Evolutionary conservation across 345 rosid species (phyloP).

Genomic region (Salix udensis): DNA sequence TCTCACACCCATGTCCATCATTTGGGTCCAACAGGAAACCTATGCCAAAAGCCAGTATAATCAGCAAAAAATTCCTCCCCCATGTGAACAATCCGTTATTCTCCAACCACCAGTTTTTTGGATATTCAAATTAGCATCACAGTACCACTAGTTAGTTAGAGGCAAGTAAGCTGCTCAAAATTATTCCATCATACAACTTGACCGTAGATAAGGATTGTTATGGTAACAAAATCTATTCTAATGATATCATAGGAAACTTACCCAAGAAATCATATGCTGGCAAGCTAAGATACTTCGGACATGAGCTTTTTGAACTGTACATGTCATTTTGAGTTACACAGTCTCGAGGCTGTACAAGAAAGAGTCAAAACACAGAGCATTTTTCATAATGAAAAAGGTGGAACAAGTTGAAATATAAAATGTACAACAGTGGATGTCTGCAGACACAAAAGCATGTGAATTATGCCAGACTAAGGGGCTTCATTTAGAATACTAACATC

Average conservation of each 20-base stretch:
- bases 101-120: not conserved
- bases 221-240: not conserved
- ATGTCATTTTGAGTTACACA: slow-evolving; percentile 36
- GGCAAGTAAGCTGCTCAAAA: too few species aligned
- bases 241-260: slow-evolving; percentile 27
- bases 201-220: not conserved
- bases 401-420: not conserved
- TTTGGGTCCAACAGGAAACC: not conserved
- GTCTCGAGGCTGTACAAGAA: slow-evolving; percentile 60
- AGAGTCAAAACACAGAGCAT: slow-evolving; percentile 17
- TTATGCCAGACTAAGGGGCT: not conserved
- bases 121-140: not conserved
- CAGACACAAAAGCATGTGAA: not conserved
- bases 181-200: too few species aligned
- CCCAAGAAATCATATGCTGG: slow-evolving; percentile 56
- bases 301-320: slow-evolving; percentile 45
- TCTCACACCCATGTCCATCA: not conserved
- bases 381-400: slow-evolving; percentile 7
- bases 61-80: not conserved
- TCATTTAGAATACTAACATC: not conserved
- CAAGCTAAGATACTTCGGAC: slow-evolving; percentile 79
- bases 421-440: not conserved
- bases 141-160: too few species aligned
- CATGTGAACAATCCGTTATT: not conserved
- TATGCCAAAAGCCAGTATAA: not conserved